Conservation (phyloP, 2,329 filamentous ascomycete genomes). For the Plenodomus biglobosus region DNA sequence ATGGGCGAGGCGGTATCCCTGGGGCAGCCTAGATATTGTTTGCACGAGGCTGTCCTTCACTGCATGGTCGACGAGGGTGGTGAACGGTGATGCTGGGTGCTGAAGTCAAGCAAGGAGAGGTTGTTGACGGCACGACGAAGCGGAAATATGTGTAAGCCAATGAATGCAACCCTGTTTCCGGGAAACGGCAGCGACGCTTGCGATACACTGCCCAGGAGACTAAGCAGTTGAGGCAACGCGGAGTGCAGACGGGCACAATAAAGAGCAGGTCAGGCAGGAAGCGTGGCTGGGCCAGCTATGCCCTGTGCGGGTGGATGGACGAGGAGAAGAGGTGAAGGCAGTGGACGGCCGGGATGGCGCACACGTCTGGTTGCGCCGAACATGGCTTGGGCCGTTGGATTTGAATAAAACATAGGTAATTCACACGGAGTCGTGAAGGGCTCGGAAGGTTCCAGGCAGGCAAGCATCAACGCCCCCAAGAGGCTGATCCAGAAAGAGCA, state of each 20-base stretch:
- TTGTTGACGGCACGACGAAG: conserved; percentile 29
- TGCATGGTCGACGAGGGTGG: conserved; percentile 20
- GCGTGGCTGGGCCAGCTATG: conserved; percentile 7
- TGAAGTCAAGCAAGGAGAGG: conserved; percentile 37
- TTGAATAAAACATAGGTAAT: conserved; percentile 45
- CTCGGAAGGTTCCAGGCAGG: conserved; percentile 44
- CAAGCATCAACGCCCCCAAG: conserved; percentile 31
- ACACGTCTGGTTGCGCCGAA: conserved; percentile 28
- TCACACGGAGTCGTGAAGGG: conserved; percentile 38
- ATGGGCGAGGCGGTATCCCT: conserved; percentile 12
- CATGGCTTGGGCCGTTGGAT: conserved; percentile 44
- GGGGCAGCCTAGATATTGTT: conserved; percentile 12
- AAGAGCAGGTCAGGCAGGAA: conserved; percentile 15
- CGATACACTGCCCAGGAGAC: conserved; percentile 7
- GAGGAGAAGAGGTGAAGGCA: conserved; percentile 14
- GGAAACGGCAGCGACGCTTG: conserved; percentile 20
- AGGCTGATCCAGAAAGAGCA: conserved; percentile 45
- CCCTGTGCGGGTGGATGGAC: conserved; percentile 15
- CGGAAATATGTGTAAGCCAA: conserved; percentile 35
- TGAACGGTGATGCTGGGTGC: conserved; percentile 7
- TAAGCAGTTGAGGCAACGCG: conserved; percentile 18
- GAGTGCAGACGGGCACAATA: conserved; percentile 18
- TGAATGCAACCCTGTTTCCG: conserved; percentile 36
- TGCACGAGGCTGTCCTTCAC: conserved; percentile 21
- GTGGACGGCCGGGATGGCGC: conserved; percentile 32